Percentiles rank a stretch among this genome's conserved stretches.
Conservation (phyloP, 2,329 filamentous ascomycete species). For the Hypoxylon sp. region DNA sequence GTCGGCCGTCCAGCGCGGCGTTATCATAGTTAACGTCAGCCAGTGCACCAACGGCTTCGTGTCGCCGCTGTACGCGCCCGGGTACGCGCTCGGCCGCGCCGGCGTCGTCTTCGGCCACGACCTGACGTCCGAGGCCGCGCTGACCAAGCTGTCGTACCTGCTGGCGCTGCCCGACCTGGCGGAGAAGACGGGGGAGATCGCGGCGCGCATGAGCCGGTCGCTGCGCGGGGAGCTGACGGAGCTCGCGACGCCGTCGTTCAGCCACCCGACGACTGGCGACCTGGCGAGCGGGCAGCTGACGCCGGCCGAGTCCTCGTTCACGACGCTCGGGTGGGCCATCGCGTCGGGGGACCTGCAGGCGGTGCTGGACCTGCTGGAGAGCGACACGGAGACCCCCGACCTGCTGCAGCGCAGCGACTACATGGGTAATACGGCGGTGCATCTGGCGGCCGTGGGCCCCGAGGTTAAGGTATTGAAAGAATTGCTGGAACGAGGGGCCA, state of each 20-base stretch:
- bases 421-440: conserved; percentile 79
- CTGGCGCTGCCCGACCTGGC: conserved; percentile 75
- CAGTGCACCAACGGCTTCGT: conserved; percentile 86
- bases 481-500: conserved; percentile 71
- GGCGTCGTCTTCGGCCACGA: conserved; percentile 92
- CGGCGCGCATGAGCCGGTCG: conserved; percentile 76
- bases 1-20: conserved; percentile 80
- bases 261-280: conserved; percentile 76
- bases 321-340: conserved; percentile 83
- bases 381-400: conserved; percentile 69
- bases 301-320: conserved; percentile 71
- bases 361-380: conserved; percentile 74
- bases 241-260: conserved; percentile 76
- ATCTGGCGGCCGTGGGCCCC: conserved; percentile 67
- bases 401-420: conserved; percentile 82
- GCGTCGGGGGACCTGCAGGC: conserved; percentile 74
- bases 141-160: conserved; percentile 91
- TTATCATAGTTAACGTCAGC: conserved; percentile 90
- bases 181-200: conserved; percentile 73
- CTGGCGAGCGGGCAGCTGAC: conserved; percentile 60
- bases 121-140: conserved; percentile 88
- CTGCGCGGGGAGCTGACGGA: conserved; percentile 90
- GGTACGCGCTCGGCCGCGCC: conserved; percentile 80
- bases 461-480: conserved; percentile 67
- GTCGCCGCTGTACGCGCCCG: conserved; percentile 81